Base-by-base conservation (phyloP, 768 basidiomycete species). In the Pleurotus djamor region DNA sequence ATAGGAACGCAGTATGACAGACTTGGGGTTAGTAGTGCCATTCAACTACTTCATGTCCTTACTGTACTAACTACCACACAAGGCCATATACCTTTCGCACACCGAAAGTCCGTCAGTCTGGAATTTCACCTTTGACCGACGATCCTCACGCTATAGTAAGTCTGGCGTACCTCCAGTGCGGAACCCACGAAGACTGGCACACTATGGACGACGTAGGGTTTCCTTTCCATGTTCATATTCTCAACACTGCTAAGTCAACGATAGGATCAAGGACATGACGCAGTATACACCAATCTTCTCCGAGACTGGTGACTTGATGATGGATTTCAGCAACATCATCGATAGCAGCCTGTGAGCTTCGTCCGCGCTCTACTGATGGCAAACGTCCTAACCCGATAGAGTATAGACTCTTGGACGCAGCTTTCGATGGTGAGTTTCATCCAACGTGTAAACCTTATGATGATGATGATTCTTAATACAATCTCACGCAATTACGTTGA, bases 101-200 rank as follows among this genome's bases (percentile, higher is more conserved):
- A 79, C 80, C 10, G 85, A 86, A 65, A 83, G 84, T 85, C 21
- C 21, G 21, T 28, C 21, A 1, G 21, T 28, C 21, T 3, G 21
- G 21, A 1, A 28, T 28, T 28, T 28, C 1, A 28, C 21, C 21
- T 28, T 28, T 28, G 21, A 28, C 3, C 3, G 3, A 3, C 21
- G 21, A 1, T 28, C 21, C 21, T 28, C 21, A 28, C 21, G 21
- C 21, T 28, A 28, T 28, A 28, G 21, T 44, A 35, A 86, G 86
- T 88, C 52, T 88, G 86, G 86, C 77, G 87, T 9, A 85, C 81
- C 34, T 86, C 84, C 2, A 87, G 85, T 43, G 82, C 87, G 0
- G 86, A 88, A 65, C 87, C 86, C 0, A 83, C 80, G 0, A 65
- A 60, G 32, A 76, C 78, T 2, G 87, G 85, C 1, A 88, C 87